These are phyloP conservation scores for Septoria linicola DNA, from an alignment of 2,329 filamentous ascomycete genomes.

Conservation along the genomic window DNA sequence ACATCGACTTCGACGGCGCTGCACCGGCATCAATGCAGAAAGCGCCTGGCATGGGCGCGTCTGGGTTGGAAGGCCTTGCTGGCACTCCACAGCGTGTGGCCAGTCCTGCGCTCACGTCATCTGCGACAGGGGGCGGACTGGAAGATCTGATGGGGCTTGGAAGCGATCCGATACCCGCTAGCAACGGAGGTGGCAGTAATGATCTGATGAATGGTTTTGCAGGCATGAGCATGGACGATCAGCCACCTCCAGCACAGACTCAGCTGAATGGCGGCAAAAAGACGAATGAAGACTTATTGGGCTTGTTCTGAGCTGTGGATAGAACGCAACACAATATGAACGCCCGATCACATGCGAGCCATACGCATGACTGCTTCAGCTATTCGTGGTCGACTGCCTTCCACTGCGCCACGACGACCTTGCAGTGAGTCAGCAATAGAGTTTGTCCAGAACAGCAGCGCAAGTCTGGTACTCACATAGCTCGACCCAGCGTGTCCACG, in stretches of 20 bases:
- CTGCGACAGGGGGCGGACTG: slow-evolving; percentile 59
- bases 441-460: no score
- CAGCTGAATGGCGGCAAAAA: slow-evolving; percentile 53
- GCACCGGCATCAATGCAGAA: slow-evolving; percentile 83
- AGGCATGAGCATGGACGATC: slow-evolving; percentile 70
- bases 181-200: slow-evolving; percentile 43
- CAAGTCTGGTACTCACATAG: no score
- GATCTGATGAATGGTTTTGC: slow-evolving; percentile 79
- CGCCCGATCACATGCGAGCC: no score
- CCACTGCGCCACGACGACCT: no score
- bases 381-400: no score
- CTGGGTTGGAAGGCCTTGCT: slow-evolving; percentile 55
- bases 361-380: no score
- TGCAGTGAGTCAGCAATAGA: no score
- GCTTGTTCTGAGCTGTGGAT: slow-evolving; percentile 48
- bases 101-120: slow-evolving; percentile 56
- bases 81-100: slow-evolving; percentile 68
- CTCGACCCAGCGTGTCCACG: no score
- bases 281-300: slow-evolving; percentile 56
- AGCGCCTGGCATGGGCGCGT: slow-evolving; percentile 52
- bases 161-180: slow-evolving; percentile 38
- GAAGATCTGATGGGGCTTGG: slow-evolving; percentile 77
- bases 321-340: no score
- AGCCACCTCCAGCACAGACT: slow-evolving; percentile 63
- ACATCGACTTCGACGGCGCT: slow-evolving; percentile 93